Conservation (phyloP, 164 flowering plant genomes). For the Protea cynaroides region DNA sequence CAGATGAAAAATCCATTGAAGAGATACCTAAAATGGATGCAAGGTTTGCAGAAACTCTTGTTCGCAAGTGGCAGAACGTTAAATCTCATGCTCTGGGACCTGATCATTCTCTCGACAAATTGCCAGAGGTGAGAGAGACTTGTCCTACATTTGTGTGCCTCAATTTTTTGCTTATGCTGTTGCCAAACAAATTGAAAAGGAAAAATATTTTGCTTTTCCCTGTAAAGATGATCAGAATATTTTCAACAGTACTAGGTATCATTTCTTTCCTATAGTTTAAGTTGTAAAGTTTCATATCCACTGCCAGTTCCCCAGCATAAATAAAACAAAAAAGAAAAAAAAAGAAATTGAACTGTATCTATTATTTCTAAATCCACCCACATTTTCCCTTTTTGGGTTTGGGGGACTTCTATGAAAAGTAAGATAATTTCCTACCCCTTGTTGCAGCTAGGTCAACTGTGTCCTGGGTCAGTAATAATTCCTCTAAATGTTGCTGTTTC, state of each 20-base stretch:
- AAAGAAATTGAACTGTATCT: too few relatives aligned
- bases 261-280: too few relatives aligned
- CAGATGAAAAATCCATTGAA: slow-evolving; percentile 35
- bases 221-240: too few relatives aligned
- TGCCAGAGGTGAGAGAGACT: slow-evolving; percentile 70
- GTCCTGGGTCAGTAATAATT: neutral
- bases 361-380: too few relatives aligned
- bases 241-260: neutral
- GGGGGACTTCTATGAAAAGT: neutral
- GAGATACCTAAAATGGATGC: slow-evolving; percentile 85
- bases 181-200: too few relatives aligned
- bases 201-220: neutral
- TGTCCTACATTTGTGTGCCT: neutral
- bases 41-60: slow-evolving; percentile 77
- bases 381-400: too few relatives aligned
- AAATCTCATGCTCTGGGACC: slow-evolving; percentile 93
- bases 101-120: slow-evolving; percentile 52
- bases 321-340: too few relatives aligned
- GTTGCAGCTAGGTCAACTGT: neutral
- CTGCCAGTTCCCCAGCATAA: too few relatives aligned
- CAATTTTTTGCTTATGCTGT: neutral
- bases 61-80: slow-evolving; percentile 83
- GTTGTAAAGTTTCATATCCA: too few relatives aligned
- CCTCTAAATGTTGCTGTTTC: neutral
- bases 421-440: neutral